These are phyloP conservation scores for Aquilaria agallochum DNA, from an alignment of 441 rosid genomes.

Conservation along the genomic window DNA sequence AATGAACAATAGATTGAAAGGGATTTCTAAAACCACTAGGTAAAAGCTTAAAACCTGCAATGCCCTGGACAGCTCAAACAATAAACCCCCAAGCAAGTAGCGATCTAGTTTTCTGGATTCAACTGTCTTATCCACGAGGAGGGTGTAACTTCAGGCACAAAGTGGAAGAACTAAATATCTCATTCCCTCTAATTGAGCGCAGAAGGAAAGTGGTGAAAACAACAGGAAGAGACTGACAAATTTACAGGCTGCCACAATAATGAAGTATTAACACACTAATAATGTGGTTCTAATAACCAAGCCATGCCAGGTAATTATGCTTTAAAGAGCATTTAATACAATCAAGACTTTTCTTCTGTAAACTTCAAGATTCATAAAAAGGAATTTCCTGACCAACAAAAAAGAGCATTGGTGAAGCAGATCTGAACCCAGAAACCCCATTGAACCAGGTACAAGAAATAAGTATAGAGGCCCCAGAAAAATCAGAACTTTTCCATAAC, in stretches of 20 bases:
- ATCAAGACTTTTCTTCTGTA: not conserved
- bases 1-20: no score
- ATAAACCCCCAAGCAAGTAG: slow-evolving; percentile 8
- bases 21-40: not conserved
- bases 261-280: not conserved
- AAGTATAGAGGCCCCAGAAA: not conserved
- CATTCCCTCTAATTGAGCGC: not conserved
- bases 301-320: slow-evolving; percentile 1
- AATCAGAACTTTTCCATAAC: not conserved
- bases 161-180: slow-evolving; percentile 7
- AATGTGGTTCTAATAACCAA: slow-evolving; percentile 1
- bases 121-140: no score
- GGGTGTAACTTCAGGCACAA: slow-evolving; percentile 9
- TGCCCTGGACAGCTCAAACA: not conserved
- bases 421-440: slow-evolving; percentile 18
- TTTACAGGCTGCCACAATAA: slow-evolving; percentile 4
- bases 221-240: slow-evolving; percentile 13
- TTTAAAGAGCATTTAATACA: not conserved
- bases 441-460: not conserved
- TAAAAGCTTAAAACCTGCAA: not conserved
- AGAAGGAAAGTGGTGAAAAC: slow-evolving; percentile 16
- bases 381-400: slow-evolving; percentile 9
- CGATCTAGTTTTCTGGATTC: no score
- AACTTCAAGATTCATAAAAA: slow-evolving; percentile 3
- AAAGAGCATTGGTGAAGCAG: slow-evolving; percentile 19